Percentiles rank a stretch among this genome's conserved stretches.
Evolutionary conservation across 2,329 filamentous ascomycete species (phyloP).

Genomic region (Cercospora zeae-maydis): DNA sequence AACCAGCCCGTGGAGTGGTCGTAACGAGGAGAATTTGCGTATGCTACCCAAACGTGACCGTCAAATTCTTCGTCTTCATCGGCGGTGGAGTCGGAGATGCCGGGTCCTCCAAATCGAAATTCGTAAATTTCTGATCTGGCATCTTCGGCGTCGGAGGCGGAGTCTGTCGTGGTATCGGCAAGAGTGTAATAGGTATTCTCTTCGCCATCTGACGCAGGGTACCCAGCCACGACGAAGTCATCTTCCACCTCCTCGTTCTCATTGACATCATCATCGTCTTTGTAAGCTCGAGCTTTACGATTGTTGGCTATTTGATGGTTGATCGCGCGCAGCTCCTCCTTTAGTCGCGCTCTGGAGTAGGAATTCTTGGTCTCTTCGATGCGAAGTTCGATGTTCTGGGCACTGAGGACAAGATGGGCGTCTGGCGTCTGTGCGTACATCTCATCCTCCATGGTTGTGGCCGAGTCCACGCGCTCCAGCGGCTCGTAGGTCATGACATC

Average conservation of each 20-base stretch:
- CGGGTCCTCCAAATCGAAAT: conserved; percentile 26
- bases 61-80: conserved; percentile 25
- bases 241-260: conserved; percentile 28
- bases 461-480: conserved; percentile 7
- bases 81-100: conserved; percentile 22
- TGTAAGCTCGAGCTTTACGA: conserved; percentile 29
- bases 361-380: conserved; percentile 34
- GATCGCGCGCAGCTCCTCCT: conserved; percentile 33
- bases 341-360: conserved; percentile 31
- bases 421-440: conserved; percentile 19
- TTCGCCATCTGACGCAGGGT: conserved; percentile 33
- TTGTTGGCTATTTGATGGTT: conserved; percentile 35
- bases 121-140: conserved; percentile 30
- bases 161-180: conserved; percentile 31
- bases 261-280: conserved; percentile 29
- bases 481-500: conserved; percentile 30
- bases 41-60: conserved; percentile 15
- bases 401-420: conserved; percentile 29
- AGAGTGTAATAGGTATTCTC: conserved; percentile 34
- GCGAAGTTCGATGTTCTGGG: conserved; percentile 36
- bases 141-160: conserved; percentile 28
- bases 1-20: conserved; percentile 35
- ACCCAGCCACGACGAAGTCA: conserved; percentile 32
- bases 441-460: conserved; percentile 11
- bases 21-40: conserved; percentile 25